Evolutionary conservation across 148 eudicot genomes (phyloP).

Genomic region (Tetragonia tetragonoides): DNA sequence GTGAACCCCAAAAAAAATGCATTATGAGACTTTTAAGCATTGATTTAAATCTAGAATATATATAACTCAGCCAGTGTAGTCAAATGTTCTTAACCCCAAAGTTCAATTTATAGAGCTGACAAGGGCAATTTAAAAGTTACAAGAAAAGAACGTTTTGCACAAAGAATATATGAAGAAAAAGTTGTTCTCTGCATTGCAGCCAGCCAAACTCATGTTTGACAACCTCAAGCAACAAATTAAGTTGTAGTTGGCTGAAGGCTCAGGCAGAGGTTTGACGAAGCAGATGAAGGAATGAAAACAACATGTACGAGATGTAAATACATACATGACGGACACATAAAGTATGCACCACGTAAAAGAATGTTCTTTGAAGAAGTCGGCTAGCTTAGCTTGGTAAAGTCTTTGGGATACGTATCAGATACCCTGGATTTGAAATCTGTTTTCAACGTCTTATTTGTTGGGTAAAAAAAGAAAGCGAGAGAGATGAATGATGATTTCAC

Average conservation of each 20-base stretch:
- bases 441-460: not conserved
- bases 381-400: slow-evolving; percentile 27
- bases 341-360: slow-evolving; percentile 15
- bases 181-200: slow-evolving; percentile 23
- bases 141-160: slow-evolving; percentile 4
- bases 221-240: slow-evolving; percentile 16
- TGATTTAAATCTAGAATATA: too few relatives aligned
- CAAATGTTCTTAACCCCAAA: too few relatives aligned
- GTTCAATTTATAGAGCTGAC: not conserved
- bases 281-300: slow-evolving; percentile 20
- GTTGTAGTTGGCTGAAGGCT: slow-evolving; percentile 17
- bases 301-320: slow-evolving; percentile 1
- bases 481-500: not conserved
- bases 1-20: too few relatives aligned
- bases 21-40: too few relatives aligned
- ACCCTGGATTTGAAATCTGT: slow-evolving; percentile 2
- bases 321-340: slow-evolving; percentile 13
- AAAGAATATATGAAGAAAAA: slow-evolving; percentile 18
- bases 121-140: not conserved
- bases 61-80: too few relatives aligned
- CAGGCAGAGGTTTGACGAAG: slow-evolving; percentile 15
- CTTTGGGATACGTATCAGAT: not conserved
- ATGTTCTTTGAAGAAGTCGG: slow-evolving; percentile 7
- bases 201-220: slow-evolving; percentile 17
- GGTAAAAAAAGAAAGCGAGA: not conserved